These are phyloP conservation scores for Xylaria sp. DNA, from an alignment of 2,329 filamentous ascomycete species.

Conservation along the genomic window DNA sequence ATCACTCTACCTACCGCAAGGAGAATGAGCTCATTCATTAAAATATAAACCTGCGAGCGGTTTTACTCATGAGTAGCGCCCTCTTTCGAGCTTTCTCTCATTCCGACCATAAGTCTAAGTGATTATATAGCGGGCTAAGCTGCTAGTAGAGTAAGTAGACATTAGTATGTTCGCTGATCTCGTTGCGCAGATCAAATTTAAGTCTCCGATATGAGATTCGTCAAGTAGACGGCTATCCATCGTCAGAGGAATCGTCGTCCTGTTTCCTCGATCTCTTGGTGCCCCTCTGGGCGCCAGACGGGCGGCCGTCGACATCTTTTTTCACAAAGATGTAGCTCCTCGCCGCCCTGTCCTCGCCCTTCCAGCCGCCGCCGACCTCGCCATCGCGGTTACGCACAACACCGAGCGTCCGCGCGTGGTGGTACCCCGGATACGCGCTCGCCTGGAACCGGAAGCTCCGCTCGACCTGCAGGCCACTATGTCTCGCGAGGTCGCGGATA, in stretches of 20 bases:
- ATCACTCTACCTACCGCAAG: background rate
- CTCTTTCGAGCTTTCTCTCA: background rate
- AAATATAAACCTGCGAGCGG: background rate
- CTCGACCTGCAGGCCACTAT: constrained; percentile 76
- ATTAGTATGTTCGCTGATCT: background rate
- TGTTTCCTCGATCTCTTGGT: constrained; percentile 50
- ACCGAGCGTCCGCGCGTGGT: constrained; percentile 78
- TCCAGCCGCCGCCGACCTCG: constrained; percentile 60
- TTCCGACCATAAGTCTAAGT: background rate
- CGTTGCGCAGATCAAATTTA: background rate
- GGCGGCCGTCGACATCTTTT: constrained; percentile 61
- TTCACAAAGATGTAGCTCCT: constrained; percentile 72
- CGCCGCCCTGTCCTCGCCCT: constrained; percentile 63
- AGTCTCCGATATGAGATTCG: background rate
- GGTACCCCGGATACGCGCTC: constrained; percentile 76
- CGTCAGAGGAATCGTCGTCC: constrained; percentile 46
- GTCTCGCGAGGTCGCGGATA: constrained; percentile 84
- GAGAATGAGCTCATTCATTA: background rate
- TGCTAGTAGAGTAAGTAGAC: background rate
- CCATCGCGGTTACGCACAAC: constrained; percentile 64
- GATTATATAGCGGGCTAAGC: background rate
- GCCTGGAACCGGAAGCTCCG: constrained; percentile 77
- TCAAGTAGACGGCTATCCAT: constrained; percentile 37
- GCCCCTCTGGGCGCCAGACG: constrained; percentile 30
- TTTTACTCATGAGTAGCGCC: background rate